Conservation (phyloP, 2,329 filamentous ascomycete species). For the Aschersonia sp. region DNA sequence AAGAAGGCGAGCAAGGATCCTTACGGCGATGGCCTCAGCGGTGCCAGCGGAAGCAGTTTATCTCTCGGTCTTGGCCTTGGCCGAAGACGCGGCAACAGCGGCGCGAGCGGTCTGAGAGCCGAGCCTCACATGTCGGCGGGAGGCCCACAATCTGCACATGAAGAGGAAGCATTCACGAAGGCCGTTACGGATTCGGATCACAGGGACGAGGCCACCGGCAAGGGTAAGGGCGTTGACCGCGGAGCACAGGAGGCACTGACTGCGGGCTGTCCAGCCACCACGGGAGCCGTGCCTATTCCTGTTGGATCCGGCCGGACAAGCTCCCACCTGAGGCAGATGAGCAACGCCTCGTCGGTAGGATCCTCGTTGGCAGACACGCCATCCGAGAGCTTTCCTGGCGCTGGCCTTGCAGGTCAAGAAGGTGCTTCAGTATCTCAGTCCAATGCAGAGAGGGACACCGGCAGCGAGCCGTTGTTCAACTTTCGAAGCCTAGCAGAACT, state of each 20-base stretch:
- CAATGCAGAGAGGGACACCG: constrained; percentile 34
- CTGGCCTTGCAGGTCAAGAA: constrained; percentile 18
- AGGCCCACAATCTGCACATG: constrained; percentile 16
- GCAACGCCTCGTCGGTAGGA: constrained; percentile 70
- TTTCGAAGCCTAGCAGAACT: constrained; percentile 78
- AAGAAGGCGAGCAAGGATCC: constrained; percentile 39
- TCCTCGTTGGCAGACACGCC: constrained; percentile 62
- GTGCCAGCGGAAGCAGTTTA: constrained; percentile 47
- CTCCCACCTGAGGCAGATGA: constrained; percentile 68
- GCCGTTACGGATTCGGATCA: constrained; percentile 8
- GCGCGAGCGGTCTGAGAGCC: constrained; percentile 41
- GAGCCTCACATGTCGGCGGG: constrained; percentile 32
- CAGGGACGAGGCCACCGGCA: constrained; percentile 26
- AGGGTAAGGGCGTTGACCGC: constrained; percentile 59
- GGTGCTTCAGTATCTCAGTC: constrained; percentile 27
- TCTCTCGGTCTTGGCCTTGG: constrained; percentile 47
- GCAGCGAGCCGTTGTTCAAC: constrained; percentile 72
- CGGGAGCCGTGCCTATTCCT: constrained; percentile 28
- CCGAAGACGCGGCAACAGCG: constrained; percentile 43
- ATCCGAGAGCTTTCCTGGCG: constrained; percentile 32
- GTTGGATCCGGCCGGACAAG: constrained; percentile 41
- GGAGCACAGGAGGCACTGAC: constrained; percentile 9
- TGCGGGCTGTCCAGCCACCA: constrained; percentile 15
- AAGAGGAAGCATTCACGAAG: constrained; percentile 8
- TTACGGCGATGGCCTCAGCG: constrained; percentile 19